Conservation (phyloP, 805 yeast species). For the Kuraishia molischiana region DNA sequence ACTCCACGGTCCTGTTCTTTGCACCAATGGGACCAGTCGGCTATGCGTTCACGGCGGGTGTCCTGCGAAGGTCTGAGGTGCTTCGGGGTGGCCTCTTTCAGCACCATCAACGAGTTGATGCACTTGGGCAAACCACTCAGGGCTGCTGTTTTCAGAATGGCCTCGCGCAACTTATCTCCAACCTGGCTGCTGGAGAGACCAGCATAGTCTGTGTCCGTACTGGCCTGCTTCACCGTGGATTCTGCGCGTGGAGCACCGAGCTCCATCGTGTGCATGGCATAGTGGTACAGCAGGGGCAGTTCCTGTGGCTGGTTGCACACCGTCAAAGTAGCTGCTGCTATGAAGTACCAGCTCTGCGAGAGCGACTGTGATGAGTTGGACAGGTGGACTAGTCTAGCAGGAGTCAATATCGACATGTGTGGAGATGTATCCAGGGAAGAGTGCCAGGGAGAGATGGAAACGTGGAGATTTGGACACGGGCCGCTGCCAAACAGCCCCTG, state of each 20-base stretch:
- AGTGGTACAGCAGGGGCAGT: slow-evolving; percentile 64
- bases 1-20: slow-evolving; percentile 35
- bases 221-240: slow-evolving; percentile 7
- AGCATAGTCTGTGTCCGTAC: background rate
- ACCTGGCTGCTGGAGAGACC: too few relatives aligned
- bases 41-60: slow-evolving; percentile 7
- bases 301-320: slow-evolving; percentile 80
- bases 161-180: slow-evolving; percentile 53
- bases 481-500: too few relatives aligned
- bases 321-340: slow-evolving; percentile 75
- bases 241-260: slow-evolving; percentile 8
- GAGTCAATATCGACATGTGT: slow-evolving; percentile 31
- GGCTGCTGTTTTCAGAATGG: slow-evolving; percentile 69
- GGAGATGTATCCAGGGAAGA: too few relatives aligned
- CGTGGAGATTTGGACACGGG: too few relatives aligned
- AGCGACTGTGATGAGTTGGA: slow-evolving; percentile 43
- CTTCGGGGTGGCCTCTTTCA: slow-evolving; percentile 57
- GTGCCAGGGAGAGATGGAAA: too few relatives aligned
- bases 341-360: slow-evolving; percentile 56
- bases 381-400: slow-evolving; percentile 43
- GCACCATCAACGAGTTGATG: slow-evolving; percentile 63
- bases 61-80: slow-evolving; percentile 20
- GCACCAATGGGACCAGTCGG: slow-evolving; percentile 8
- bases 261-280: slow-evolving; percentile 34
- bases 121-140: slow-evolving; percentile 78